Percentiles rank a stretch among this genome's conserved stretches.
Conservation (phyloP, 75 land plant species). For the Selaginella moellendorffii region DNA sequence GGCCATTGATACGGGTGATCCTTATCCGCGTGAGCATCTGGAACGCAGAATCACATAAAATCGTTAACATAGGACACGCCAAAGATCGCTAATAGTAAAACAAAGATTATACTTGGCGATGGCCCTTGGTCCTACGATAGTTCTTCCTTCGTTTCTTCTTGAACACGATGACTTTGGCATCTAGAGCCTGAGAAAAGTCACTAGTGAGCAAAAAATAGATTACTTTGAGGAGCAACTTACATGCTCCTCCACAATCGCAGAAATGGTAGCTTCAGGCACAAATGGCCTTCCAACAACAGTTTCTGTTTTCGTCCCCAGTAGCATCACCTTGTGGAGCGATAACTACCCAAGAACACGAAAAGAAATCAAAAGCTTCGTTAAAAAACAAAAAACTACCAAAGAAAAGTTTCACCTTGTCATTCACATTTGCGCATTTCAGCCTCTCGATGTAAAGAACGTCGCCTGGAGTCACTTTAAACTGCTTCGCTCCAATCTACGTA, state of each 20-base stretch:
- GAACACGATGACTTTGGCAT: constrained; percentile 90
- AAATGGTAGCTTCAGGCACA: constrained; percentile 62
- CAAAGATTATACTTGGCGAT: constrained; percentile 90
- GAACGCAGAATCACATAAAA: too few species aligned
- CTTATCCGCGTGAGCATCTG: not conserved
- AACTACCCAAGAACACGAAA: constrained; percentile 33
- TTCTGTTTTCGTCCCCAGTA: constrained; percentile 68
- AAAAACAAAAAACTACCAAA: too few species aligned
- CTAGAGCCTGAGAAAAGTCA: constrained; percentile 52
- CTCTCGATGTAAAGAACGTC: constrained; percentile 75
- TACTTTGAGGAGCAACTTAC: constrained; percentile 39
- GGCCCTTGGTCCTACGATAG: constrained; percentile 70
- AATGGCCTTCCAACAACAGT: constrained; percentile 82
- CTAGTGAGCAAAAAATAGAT: not conserved
- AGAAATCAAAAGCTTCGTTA: too few species aligned
- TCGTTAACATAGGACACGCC: too few species aligned
- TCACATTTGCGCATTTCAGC: constrained; percentile 71
- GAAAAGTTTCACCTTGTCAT: constrained; percentile 73
- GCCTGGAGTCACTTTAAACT: constrained; percentile 84
- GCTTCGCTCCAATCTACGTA: constrained; percentile 54
- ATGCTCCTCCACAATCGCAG: constrained; percentile 94
- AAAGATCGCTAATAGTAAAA: too few species aligned
- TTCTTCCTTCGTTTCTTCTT: constrained; percentile 98
- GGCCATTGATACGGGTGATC: not conserved
- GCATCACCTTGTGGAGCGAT: constrained; percentile 60